Percentiles rank a stretch among this genome's conserved stretches.
Evolutionary conservation across 2,329 filamentous ascomycete species (phyloP).

Genomic region (Claviceps humidiphila): DNA sequence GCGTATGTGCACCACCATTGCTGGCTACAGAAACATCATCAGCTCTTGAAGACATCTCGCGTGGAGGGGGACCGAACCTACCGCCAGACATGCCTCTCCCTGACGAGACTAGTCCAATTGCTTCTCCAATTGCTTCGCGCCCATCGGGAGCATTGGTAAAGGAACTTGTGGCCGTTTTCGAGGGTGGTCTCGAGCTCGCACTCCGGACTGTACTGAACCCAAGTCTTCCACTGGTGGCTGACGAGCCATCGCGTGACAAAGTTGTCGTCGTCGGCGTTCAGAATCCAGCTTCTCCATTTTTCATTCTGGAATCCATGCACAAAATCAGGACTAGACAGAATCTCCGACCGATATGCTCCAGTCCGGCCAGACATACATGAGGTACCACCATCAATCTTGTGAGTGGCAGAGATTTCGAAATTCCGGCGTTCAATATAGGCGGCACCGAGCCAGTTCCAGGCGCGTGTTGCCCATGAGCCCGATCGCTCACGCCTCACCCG

Average conservation of each 20-base stretch:
- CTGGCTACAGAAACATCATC: constrained; percentile 40
- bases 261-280: constrained; percentile 96
- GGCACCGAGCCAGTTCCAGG: constrained; percentile 83
- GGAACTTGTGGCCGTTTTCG: constrained; percentile 75
- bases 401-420: constrained; percentile 92
- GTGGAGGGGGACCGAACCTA: constrained; percentile 38
- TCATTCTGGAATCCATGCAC: constrained; percentile 83
- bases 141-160: constrained; percentile 91
- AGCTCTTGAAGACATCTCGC: neutral
- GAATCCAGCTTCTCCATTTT: constrained; percentile 74
- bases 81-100: constrained; percentile 75
- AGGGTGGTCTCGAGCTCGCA: constrained; percentile 88
- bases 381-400: constrained; percentile 88
- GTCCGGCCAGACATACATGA: constrained; percentile 93
- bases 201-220: constrained; percentile 84
- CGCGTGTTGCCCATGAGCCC: constrained; percentile 43
- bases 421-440: constrained; percentile 89
- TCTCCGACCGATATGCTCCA: constrained; percentile 80
- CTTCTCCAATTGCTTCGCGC: constrained; percentile 96
- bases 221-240: constrained; percentile 82
- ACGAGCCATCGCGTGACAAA: constrained; percentile 96
- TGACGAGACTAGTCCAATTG: constrained; percentile 81
- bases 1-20: constrained; percentile 92
- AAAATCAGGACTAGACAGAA: constrained; percentile 75
- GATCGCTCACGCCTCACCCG: constrained; percentile 58